Evolutionary conservation across 2,329 filamentous ascomycete species (phyloP).

Genomic region (Fusarium neocosmosporiellum): DNA sequence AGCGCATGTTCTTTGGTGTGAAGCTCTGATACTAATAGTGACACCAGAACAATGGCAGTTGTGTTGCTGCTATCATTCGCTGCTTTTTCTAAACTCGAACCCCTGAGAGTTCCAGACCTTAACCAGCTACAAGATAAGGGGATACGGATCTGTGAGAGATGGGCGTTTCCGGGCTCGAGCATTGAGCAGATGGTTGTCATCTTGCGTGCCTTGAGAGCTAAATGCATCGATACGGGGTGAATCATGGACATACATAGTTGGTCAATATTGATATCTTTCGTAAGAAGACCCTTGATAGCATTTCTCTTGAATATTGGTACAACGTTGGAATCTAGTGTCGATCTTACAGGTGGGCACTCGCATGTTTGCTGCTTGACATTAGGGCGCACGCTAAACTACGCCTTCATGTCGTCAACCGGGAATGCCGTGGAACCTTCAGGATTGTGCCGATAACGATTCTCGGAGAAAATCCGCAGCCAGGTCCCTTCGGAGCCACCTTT

Average conservation of each 20-base stretch:
- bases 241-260: neutral
- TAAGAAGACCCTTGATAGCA: neutral
- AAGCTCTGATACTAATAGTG: neutral
- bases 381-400: slow-evolving; percentile 23
- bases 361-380: slow-evolving; percentile 4
- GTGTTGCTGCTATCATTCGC: slow-evolving; percentile 31
- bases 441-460: neutral
- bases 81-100: slow-evolving; percentile 25
- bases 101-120: slow-evolving; percentile 26
- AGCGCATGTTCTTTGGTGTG: rapidly evolving
- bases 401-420: neutral
- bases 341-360: neutral
- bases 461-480: neutral
- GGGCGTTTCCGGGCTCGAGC: slow-evolving; percentile 34
- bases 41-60: slow-evolving; percentile 27
- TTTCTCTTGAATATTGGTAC: neutral
- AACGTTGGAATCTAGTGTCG: neutral
- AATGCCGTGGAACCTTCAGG: neutral
- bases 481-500: neutral
- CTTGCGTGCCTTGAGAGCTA: slow-evolving; percentile 29
- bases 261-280: neutral
- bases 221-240: slow-evolving; percentile 32
- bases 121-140: slow-evolving; percentile 34
- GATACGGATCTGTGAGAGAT: slow-evolving; percentile 32
- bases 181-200: slow-evolving; percentile 39